phyloP scores from a whole-genome alignment of 306 rosid species.

The Alnus rubra region DNA sequence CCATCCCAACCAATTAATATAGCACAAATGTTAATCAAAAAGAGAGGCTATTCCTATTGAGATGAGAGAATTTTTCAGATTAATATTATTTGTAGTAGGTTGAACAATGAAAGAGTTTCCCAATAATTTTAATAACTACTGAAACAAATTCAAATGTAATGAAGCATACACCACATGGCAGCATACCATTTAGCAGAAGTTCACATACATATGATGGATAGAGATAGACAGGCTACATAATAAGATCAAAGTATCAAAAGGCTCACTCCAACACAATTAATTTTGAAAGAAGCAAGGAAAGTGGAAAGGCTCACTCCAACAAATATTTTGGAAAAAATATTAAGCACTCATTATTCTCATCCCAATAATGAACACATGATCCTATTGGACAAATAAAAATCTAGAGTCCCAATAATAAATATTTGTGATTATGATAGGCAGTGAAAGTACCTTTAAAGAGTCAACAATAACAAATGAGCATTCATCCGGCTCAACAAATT shows the following conservation, averaged over 20 bases:
- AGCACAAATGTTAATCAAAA: slow-evolving; percentile 23
- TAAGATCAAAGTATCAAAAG: not conserved
- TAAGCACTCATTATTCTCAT: not conserved
- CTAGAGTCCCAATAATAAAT: not conserved
- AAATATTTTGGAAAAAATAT: not conserved
- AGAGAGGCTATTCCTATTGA: not conserved
- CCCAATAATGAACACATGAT: not conserved
- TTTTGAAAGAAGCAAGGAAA: not conserved
- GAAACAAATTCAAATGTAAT: not conserved
- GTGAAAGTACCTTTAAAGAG: not conserved
- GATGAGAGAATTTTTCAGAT: not conserved
- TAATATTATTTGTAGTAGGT: slow-evolving; percentile 16
- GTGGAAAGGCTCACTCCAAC: not conserved
- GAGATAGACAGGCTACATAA: not conserved
- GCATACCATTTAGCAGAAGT: not conserved
- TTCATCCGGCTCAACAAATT: too few species aligned
- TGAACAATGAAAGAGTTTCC: slow-evolving; percentile 1
- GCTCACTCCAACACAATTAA: not conserved
- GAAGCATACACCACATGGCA: not conserved
- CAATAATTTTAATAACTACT: not conserved
- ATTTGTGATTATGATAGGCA: not conserved
- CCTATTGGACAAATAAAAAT: not conserved
- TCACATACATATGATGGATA: not conserved
- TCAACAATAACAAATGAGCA: not conserved
- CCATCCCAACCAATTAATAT: slow-evolving; percentile 21